A percentile compares a stretch with the other conserved stretches of the same genome.
These are phyloP conservation scores for Ophiocordyceps australis DNA, from an alignment of 2,329 filamentous ascomycete species.

Conservation along the genomic window DNA sequence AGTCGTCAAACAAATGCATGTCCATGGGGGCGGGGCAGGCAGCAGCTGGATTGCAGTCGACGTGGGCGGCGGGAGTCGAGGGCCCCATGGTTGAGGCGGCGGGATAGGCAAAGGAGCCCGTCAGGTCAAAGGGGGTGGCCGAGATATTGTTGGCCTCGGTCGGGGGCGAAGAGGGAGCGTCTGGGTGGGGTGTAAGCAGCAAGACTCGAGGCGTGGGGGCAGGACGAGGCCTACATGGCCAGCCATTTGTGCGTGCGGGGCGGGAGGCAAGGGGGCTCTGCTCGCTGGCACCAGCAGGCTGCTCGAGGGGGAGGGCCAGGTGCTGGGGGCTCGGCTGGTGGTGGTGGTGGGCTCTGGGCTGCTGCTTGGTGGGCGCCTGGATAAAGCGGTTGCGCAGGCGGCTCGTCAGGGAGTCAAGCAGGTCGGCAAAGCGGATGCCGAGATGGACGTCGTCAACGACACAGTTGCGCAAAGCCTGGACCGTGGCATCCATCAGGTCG, in stretches of 20 bases:
- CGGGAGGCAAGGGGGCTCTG: too few relatives aligned
- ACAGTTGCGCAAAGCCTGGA: conserved; percentile 56
- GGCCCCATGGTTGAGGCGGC: conserved; percentile 29
- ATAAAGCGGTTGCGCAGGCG: conserved; percentile 59
- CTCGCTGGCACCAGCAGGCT: conserved; percentile 18
- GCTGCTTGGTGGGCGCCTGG: conserved; percentile 34
- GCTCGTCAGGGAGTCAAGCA: conserved; percentile 62
- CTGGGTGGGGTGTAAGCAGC: too few relatives aligned
- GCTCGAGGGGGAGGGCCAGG: conserved; percentile 7
- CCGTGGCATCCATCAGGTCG: conserved; percentile 54
- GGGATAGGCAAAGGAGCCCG: conserved; percentile 35
- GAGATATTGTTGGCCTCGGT: conserved; percentile 34
- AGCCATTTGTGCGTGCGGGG: too few relatives aligned
- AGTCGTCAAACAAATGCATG: conserved; percentile 31
- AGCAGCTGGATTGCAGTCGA: conserved; percentile 11
- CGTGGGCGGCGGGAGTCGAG: conserved; percentile 25
- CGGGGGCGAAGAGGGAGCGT: conserved; percentile 1
- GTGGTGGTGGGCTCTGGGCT: conserved; percentile 12
- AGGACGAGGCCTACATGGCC: too few relatives aligned
- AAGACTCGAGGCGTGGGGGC: too few relatives aligned
- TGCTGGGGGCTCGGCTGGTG: conserved; percentile 9
- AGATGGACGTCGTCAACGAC: conserved; percentile 76
- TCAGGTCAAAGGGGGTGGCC: conserved; percentile 43
- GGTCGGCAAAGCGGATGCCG: conserved; percentile 66
- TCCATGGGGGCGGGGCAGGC: conserved; percentile 11